phyloP scores from a whole-genome alignment of 768 basidiomycete species.

The Podaxis rugospora region DNA sequence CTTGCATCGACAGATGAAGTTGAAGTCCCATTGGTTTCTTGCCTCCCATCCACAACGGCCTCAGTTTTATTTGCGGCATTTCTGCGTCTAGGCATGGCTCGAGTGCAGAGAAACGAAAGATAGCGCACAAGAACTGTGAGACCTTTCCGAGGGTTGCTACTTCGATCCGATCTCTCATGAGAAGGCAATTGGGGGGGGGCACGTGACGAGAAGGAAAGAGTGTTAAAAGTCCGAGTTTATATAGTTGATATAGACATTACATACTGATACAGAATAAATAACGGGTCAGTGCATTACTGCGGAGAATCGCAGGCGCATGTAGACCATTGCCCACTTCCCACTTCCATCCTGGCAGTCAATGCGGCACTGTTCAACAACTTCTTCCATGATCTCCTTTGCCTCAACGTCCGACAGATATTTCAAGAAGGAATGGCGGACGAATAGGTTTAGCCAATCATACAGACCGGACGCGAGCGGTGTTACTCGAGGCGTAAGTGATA shows the following conservation, averaged over 20 bases:
- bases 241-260: too few relatives aligned
- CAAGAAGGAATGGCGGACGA: conserved; percentile 59
- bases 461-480: conserved; percentile 51
- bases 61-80: neutral
- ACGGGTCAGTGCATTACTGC: conserved; percentile 35
- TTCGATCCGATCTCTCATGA: conserved; percentile 2
- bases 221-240: neutral
- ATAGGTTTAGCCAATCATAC: conserved; percentile 65
- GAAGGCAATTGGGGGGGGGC: neutral
- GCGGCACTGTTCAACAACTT: conserved; percentile 52
- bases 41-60: neutral
- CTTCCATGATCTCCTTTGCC: conserved; percentile 54
- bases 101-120: neutral
- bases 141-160: neutral
- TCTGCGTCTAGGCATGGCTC: neutral
- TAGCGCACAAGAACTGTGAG: neutral
- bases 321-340: conserved; percentile 70
- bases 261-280: neutral
- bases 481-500: conserved; percentile 51
- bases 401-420: conserved; percentile 45
- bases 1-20: neutral
- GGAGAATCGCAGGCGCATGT: conserved; percentile 62
- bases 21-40: neutral
- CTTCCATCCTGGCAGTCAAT: conserved; percentile 54
- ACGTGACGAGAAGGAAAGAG: neutral